A percentile compares a stretch with the other conserved stretches of the same genome.
Conservation (phyloP, 2,329 filamentous ascomycete species). For the Blastomyces emzantsi region DNA sequence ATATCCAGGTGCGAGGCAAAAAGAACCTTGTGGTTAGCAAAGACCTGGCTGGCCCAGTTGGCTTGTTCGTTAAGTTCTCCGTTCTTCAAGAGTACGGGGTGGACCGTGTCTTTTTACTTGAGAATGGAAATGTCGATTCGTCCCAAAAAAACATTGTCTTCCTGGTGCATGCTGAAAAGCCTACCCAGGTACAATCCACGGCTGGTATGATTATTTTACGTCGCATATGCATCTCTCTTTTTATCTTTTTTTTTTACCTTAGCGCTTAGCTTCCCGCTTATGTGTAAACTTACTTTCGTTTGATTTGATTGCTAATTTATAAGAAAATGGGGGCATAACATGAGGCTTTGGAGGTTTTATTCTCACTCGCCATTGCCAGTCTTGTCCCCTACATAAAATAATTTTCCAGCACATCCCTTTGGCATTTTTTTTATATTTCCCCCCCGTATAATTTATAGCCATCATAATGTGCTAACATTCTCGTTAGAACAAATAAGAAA, state of each 20-base stretch:
- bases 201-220: constrained; percentile 58
- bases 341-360: constrained; percentile 49
- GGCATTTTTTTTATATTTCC: constrained; percentile 31
- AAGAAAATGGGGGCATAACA: constrained; percentile 44
- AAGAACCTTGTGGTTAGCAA: constrained; percentile 96
- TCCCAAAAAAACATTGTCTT: constrained; percentile 95
- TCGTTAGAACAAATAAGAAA: constrained; percentile 77
- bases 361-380: constrained; percentile 49
- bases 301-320: constrained; percentile 7
- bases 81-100: constrained; percentile 95
- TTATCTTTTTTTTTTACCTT: constrained; percentile 5
- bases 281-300: not conserved
- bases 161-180: constrained; percentile 81
- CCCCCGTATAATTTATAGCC: constrained; percentile 37
- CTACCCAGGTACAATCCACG: constrained; percentile 71
- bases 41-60: constrained; percentile 78
- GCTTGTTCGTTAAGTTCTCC: constrained; percentile 88
- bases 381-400: constrained; percentile 45
- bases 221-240: constrained; percentile 15
- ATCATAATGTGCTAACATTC: constrained; percentile 52
- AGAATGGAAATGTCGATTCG: constrained; percentile 90
- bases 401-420: constrained; percentile 34
- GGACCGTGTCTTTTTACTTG: constrained; percentile 92
- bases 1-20: constrained; percentile 79
- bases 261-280: constrained; percentile 12